Evolutionary conservation across 1,139 yeast genomes (phyloP), one percentile per base, ranked within the genome.

Genomic region (Hyphopichia fennica): DNA sequence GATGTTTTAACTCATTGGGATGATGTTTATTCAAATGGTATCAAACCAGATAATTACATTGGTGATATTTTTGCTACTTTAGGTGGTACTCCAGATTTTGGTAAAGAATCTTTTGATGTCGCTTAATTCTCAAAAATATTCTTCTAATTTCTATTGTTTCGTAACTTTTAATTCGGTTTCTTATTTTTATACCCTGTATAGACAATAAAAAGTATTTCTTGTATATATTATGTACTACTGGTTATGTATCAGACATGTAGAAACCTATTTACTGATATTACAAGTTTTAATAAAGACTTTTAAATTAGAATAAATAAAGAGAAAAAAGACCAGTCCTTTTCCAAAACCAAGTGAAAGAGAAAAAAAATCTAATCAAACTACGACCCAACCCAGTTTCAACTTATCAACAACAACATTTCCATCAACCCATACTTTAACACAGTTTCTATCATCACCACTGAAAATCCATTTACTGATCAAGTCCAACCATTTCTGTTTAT

Each of bases 391-490:
- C 11, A 30, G 36, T 13, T 13, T 25, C 10, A 13, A 28, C 16
- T 79, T 80, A 46, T 73, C 68, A 8, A 78, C 66, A 13, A 84
- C 85, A 37, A 66, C 53, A 47, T 77, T 67, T 4, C 99, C 99
- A 54, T 82, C 80, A 30, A 91, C 91, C 88, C 89, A 93, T 13
- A 93, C 97, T 42, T 71, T 72, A 13, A 67, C 57, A 35, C 95
- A 83, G 60, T 93, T 93, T 56, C 99, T 75, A 61, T 93, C 96
- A 63, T 93, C 99, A 28, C 98, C 99, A 45, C 82, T 79, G 59
- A 89, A 93, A n/a, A 91, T 69, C 99, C 99, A 93, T 60, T 89
- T 90, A 41, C 88, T 88, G 6, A 91, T 63, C 41, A 87, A 58
- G 58, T 85, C 79, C 20, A 67, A 69, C 57, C 78, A 69, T 43